Base-by-base conservation (phyloP, 257 asterid genomes). In the Fraxinus excelsior region DNA sequence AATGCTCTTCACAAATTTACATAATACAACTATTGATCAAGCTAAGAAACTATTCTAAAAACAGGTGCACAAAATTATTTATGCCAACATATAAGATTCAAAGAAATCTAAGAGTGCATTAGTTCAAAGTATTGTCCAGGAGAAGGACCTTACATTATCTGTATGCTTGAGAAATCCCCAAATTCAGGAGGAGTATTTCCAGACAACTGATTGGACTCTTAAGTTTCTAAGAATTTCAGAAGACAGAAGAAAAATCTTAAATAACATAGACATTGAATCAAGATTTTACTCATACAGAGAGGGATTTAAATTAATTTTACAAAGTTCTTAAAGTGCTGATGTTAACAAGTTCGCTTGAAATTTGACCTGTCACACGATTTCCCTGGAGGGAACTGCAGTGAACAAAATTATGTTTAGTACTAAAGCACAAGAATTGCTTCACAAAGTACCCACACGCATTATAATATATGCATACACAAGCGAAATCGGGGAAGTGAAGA, bases 171-270 rank as follows among this genome's bases (percentile, higher is more conserved):
- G 76, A 88, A 85, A 74, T 86, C 71, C 37, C 96, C 97, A 28
- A 90, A 44, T 82, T 88, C 90, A 4, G 90, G 92, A 86, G 97
- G 97, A 74, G 90, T 87, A 75, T 83, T 6, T 66, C 96, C 97
- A 58, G 89, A 76, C 75, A 92, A 76, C 80, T 85, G 94, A 88
- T 92, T 90, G 87, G 5, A 72, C 74, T 90, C 97, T n/a, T 68
- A 92, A 31, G 7, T 83, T 86, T 85, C 86, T 82, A 58, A 73
- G 70, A 13, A 67, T 70, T 9, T 71, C 72, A 0, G 1, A 64
- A 58, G 10, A 19, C 16, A 46, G 40, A 14, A 3, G 11, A 66
- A 21, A 9, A 29, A 11, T 34, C 10, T 34, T n/a, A 42, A 23
- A 28, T 38, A 42, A 16, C 64, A 74, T 6, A 3, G 29, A 10